Base-by-base conservation (phyloP, 768 basidiomycete species). In the Pisolithus sp. region DNA sequence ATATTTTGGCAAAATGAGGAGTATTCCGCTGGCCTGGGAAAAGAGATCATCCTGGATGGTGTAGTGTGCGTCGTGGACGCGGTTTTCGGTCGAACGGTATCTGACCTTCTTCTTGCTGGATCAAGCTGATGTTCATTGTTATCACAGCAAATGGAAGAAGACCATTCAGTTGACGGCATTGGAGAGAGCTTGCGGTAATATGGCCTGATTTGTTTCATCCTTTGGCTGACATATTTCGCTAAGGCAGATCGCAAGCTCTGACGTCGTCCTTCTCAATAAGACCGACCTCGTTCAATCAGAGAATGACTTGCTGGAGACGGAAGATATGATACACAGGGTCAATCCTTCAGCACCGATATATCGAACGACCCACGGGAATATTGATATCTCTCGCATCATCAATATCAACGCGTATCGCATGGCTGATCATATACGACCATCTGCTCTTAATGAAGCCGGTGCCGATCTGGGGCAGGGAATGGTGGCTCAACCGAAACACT, bases 11-110 rank as follows among this genome's bases (percentile, higher is more conserved):
- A 81, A 31, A 92, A 91, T 57, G 89, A 92, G 61, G 89, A 91
- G 59, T 91, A 78, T 58, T 76, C 86, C 0, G 73, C 62, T 20
- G 87, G 86, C 0, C 73, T 86, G 0, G 82, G 83, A 2, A 76
- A 71, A 38, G 82, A 89, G 57, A 90, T 91, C 51, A 68, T 76
- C 8, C 74, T 91, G 1, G 95, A 98, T 62, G 91, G 92, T 8
- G 91, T 98, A 0, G 82, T 96, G 7, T 93, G 91, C 56, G 88
- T 98, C 12, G 88, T 96, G 0, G 94, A 96, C 62, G 89, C 87
- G 5, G 79, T 86, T 17, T 95, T 93, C 68, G 89, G 90, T 0
- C 63, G 70, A 40, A 70, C 80, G 70, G 83, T 82, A 60, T 10
- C 36, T 34, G n/a, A 42, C n/a, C 20, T 18, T 39, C 7, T 38